A percentile compares a stretch with the other conserved stretches of the same genome.
Conservation (phyloP, 179 eudicot species). For the Spergularia azorica region DNA sequence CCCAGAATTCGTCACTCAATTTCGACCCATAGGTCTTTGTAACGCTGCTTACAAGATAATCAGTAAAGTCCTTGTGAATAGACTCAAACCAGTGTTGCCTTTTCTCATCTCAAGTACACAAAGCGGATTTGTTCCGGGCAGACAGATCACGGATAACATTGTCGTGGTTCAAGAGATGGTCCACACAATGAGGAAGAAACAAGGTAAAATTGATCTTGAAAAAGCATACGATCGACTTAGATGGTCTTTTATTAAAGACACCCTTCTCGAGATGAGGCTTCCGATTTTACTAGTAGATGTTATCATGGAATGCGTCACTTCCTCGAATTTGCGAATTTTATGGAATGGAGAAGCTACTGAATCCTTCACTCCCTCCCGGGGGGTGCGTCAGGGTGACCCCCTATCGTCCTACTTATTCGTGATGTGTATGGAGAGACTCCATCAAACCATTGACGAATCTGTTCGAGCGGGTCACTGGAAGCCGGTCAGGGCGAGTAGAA, state of each 20-base stretch:
- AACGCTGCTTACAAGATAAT: too few relatives aligned
- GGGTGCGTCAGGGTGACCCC: background rate
- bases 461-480: background rate
- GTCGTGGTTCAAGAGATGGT: background rate
- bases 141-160: conserved; percentile 3
- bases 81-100: background rate
- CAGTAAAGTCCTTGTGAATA: too few relatives aligned
- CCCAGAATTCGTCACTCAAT: background rate
- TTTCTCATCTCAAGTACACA: background rate
- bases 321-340: background rate
- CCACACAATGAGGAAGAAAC: background rate
- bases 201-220: background rate
- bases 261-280: background rate
- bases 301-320: background rate
- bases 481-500: background rate
- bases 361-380: background rate
- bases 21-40: background rate
- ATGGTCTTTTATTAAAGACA: background rate
- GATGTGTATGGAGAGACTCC: background rate
- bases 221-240: background rate
- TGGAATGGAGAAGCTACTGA: background rate
- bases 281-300: background rate
- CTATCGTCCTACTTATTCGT: conserved; percentile 19
- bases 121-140: background rate
- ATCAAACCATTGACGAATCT: background rate